Conservation (phyloP, 106 monocot species). For the Dendrobium chrysotoxum region DNA sequence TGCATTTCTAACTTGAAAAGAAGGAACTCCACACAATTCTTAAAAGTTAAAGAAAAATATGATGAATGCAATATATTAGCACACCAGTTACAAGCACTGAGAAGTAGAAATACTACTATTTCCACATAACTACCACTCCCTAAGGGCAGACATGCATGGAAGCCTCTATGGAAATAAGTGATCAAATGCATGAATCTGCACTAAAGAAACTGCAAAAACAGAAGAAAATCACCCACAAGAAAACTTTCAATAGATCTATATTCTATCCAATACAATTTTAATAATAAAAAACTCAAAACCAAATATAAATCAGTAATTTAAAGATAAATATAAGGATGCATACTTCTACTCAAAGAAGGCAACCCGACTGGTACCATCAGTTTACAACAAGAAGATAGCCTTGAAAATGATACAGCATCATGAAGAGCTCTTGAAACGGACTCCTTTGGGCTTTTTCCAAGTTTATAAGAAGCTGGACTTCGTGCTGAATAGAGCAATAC, state of each 20-base stretch:
- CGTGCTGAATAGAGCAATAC: slow-evolving; percentile 76
- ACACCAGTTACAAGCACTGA: background rate
- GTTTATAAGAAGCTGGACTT: slow-evolving; percentile 34
- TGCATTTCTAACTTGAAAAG: background rate
- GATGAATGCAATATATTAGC: background rate
- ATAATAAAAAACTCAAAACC: background rate
- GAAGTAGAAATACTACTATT: background rate
- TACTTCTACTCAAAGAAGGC: slow-evolving; percentile 75
- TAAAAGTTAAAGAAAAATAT: background rate
- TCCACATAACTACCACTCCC: background rate
- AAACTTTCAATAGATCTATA: background rate
- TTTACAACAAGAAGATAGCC: slow-evolving; percentile 53
- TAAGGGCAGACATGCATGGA: background rate
- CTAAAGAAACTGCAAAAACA: background rate
- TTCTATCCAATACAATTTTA: background rate
- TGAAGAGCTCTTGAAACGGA: slow-evolving; percentile 57
- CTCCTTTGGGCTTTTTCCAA: slow-evolving; percentile 25
- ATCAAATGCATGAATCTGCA: background rate
- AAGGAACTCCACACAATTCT: background rate
- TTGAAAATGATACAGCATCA: slow-evolving; percentile 87
- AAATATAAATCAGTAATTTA: background rate
- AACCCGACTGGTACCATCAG: slow-evolving; percentile 81
- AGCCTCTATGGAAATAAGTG: background rate
- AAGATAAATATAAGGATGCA: slow-evolving; percentile 12
- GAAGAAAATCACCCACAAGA: background rate